Base-by-base conservation (phyloP, 345 rosid species). In the Brassica cretica region DNA sequence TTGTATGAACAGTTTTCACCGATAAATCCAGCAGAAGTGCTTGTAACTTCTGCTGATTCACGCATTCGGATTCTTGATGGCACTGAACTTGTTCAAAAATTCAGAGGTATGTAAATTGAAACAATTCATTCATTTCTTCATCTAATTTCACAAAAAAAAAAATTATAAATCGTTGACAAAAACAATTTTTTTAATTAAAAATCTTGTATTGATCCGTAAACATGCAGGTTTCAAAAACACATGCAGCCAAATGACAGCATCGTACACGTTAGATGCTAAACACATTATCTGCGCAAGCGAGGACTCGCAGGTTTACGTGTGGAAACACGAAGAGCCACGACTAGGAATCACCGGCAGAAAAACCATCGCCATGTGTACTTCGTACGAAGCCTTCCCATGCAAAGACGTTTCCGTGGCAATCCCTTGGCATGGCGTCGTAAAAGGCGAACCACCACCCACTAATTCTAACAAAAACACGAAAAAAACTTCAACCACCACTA, bases 41-140 rank as follows among this genome's bases (percentile, higher is more conserved):
- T 95, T 18, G 87, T 93, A 55, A 89, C 96, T 15, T 88, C 93
- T 1, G 99, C 99, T 64, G 97, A 95, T 88, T 95, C 97, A 46
- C 88, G 93, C 24, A 83, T 93, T 55, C 92, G 97, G 18, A 78
- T 91, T 56, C 60, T 91, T 78, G 93, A 89, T 44, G 94, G 94
- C 12, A 67, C 85, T 11, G 89, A 88, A 29, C 75, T 93, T 14
- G 70, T 85, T 73, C 93, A 85, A 58, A 93, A 91, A 84, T 91
- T 87, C 73, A 82, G 80, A 90, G 99, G 99, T 91, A 84, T 56
- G 19, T 16, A 19, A 18, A 24, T 0, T 14, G 11, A 61, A 19
- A 30, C 30, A 66, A 44, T 29, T 59, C 37, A 66, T 32, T 24
- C n/a, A n/a, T 35, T 76, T 49, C n/a, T 64, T 69, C 2, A 0